phyloP scores from a whole-genome alignment of 2,329 filamentous ascomycete genomes.

The Pseudopithomyces maydicus region DNA sequence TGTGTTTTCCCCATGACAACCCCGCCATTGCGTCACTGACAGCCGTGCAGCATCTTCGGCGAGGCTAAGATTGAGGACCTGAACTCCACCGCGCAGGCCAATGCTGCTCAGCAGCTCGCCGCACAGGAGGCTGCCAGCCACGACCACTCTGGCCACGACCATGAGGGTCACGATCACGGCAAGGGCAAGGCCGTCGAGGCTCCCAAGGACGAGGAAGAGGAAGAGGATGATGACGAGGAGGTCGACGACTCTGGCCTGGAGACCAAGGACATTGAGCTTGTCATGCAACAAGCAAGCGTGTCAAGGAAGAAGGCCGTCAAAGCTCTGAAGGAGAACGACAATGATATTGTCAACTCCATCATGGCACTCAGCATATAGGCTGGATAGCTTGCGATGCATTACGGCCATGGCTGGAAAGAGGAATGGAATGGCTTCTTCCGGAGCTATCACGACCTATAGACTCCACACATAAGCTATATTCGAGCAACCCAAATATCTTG shows the following conservation, averaged over 20 bases:
- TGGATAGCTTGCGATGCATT: neutral
- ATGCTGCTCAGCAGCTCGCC: conserved; percentile 93
- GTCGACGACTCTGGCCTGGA: conserved; percentile 93
- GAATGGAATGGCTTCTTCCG: conserved; percentile 10
- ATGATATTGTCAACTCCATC: conserved; percentile 99
- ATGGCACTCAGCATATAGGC: conserved; percentile 78
- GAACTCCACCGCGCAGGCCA: conserved; percentile 96
- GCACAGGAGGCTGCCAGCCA: conserved; percentile 69
- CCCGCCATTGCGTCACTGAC: conserved; percentile 12
- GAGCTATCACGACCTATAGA: conserved; percentile 9
- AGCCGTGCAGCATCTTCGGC: conserved; percentile 81
- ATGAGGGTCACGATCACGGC: conserved; percentile 70
- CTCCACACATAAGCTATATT: conserved; percentile 9
- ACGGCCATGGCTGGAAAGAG: conserved; percentile 4
- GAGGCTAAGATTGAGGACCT: conserved; percentile 99
- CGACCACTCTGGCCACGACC: conserved; percentile 74
- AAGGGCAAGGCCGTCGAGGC: conserved; percentile 74
- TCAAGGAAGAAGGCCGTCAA: conserved; percentile 99
- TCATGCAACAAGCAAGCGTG: conserved; percentile 97
- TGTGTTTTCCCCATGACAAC: conserved; percentile 58
- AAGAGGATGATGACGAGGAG: conserved; percentile 93
- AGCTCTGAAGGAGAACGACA: conserved; percentile 98
- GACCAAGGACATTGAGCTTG: conserved; percentile 98
- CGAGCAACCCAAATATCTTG: conserved; percentile 6
- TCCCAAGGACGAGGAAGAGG: conserved; percentile 72